Evolutionary conservation across 257 asterid genomes (phyloP), one percentile per base, ranked within the genome.

Genomic region (Plantago ovata): DNA sequence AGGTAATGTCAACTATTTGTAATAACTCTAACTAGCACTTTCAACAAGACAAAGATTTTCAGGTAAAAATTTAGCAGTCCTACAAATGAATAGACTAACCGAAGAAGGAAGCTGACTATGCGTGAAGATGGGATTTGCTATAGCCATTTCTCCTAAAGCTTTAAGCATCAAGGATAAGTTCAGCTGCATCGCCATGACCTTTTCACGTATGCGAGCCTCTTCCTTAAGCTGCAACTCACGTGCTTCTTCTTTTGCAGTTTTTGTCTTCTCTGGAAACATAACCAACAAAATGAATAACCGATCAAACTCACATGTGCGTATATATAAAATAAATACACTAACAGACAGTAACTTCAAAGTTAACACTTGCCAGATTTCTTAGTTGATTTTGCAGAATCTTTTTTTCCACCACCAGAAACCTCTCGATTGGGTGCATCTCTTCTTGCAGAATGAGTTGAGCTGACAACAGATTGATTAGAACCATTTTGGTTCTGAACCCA

Each of bases 191-290:
- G 63, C 66, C 67, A 61, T 53, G 65, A 88, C 85, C 79, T 69
- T 85, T 56, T 81, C 80, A 56, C 97, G 97, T 63, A 92, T 71
- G 57, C 40, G 46, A 43, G 81, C 72, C 79, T 92, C 98, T 75
- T 88, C 98, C 73, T 69, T 80, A 49, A 92, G 94, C 86, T 80
- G 96, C 87, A 84, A 69, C 49, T 88, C 98, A 50, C 94, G 98
- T 16, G 97, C 98, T 79, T 92, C 98, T 79, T 92, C 98, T 79
- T 92, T 92, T 41, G 98, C 93, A 36, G 86, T 82, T 66, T 92
- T 92, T 62, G 81, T 72, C 80, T 88, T 92, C 53, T 92, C 98
- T 85, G 63, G 28, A 75, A 54, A 44, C 57, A 62, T 58, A 10
- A 63, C 54, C 58, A 47, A 55, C 13, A 61, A 15, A n/a, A 61